A percentile compares a stretch with the other conserved stretches of the same genome.
Conservation (phyloP, 2,329 filamentous ascomycete genomes). For the Ascochyta rabiei region DNA sequence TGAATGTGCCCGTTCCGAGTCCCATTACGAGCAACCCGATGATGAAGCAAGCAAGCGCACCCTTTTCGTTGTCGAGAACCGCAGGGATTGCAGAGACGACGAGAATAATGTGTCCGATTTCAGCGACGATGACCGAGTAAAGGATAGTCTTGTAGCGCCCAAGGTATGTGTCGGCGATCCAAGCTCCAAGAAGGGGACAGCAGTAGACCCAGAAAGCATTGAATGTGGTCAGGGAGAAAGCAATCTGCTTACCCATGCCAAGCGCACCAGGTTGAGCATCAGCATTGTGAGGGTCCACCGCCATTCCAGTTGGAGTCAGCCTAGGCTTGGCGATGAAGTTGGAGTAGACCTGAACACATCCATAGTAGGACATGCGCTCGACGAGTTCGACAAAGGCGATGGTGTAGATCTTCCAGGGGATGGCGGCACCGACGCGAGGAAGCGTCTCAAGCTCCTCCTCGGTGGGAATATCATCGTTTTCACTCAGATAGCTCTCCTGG, state of each 20-base stretch:
- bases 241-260: slow-evolving; percentile 60
- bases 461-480: slow-evolving; percentile 38
- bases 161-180: slow-evolving; percentile 65
- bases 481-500: slow-evolving; percentile 38
- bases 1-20: slow-evolving; percentile 72
- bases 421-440: slow-evolving; percentile 41
- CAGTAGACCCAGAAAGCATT: slow-evolving; percentile 64
- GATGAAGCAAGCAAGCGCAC: slow-evolving; percentile 62
- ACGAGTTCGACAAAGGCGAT: slow-evolving; percentile 48
- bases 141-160: slow-evolving; percentile 67
- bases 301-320: slow-evolving; percentile 38
- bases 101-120: slow-evolving; percentile 62
- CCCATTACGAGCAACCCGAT: slow-evolving; percentile 67
- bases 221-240: slow-evolving; percentile 59
- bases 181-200: slow-evolving; percentile 64
- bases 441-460: slow-evolving; percentile 45
- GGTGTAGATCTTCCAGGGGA: slow-evolving; percentile 42
- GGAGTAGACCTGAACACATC: slow-evolving; percentile 45
- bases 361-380: slow-evolving; percentile 50
- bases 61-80: slow-evolving; percentile 55
- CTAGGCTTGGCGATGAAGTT: slow-evolving; percentile 47
- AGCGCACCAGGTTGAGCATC: slow-evolving; percentile 57
- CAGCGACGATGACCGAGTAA: slow-evolving; percentile 63
- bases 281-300: slow-evolving; percentile 31
- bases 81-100: slow-evolving; percentile 61